phyloP scores from a whole-genome alignment of 1,284 basidiomycete species.

The Apiotrichum porosum region DNA sequence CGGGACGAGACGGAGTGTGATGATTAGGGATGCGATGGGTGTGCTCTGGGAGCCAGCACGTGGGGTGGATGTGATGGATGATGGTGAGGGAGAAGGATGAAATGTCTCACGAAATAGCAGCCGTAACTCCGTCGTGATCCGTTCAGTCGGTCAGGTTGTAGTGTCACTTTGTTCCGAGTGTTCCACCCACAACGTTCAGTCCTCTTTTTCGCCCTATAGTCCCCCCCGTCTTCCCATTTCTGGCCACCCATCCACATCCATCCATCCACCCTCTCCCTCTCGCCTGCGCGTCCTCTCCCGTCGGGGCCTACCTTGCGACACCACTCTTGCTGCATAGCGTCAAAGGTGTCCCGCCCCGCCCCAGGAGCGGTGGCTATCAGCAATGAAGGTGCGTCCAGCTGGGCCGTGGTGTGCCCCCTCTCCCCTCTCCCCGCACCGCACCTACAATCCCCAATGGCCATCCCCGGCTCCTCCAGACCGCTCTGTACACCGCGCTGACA shows the following conservation, averaged over 20 bases:
- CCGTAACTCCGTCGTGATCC: no score
- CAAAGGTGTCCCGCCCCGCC: constrained; percentile 4
- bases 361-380: constrained; percentile 11
- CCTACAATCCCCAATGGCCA: no score
- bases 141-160: not conserved
- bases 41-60: not conserved
- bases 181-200: not conserved
- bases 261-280: constrained; percentile 33
- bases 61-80: not conserved
- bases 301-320: constrained; percentile 30
- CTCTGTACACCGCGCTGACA: no score
- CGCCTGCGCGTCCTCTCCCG: not conserved
- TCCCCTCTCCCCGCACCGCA: no score
- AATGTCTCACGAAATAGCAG: no score
- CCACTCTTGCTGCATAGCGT: constrained; percentile 3
- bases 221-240: not conserved
- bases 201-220: constrained; percentile 10
- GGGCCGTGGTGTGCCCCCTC: no score
- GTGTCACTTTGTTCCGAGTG: not conserved
- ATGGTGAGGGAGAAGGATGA: not conserved
- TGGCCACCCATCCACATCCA: constrained; percentile 17
- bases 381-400: constrained; percentile 45
- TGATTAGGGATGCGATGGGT: no score
- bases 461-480: no score
- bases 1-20: not conserved